These are phyloP conservation scores for Fusarium pseudograminearum DNA, from an alignment of 2,329 filamentous ascomycete genomes.

Conservation along the genomic window DNA sequence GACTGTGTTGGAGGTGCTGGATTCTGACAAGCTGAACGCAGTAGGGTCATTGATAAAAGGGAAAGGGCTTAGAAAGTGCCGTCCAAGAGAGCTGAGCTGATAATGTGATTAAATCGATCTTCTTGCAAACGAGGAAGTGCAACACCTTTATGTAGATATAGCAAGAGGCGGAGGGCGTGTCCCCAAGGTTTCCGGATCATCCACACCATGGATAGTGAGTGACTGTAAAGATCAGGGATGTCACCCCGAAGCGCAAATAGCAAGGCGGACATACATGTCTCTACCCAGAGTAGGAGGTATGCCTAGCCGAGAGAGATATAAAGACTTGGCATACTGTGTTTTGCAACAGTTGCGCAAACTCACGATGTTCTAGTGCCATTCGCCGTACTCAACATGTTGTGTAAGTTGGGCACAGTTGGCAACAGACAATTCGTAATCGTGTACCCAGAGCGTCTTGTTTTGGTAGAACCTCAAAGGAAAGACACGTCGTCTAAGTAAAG, in stretches of 20 bases:
- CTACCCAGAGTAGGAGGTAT: constrained; percentile 10
- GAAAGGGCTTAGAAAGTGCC: background rate
- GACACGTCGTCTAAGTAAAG: constrained; percentile 19
- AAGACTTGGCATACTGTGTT: constrained; percentile 2
- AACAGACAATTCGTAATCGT: constrained; percentile 21
- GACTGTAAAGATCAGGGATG: constrained; percentile 9
- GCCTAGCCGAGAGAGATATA: constrained; percentile 11
- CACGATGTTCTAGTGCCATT: constrained; percentile 4
- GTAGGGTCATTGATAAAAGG: constrained; percentile 30
- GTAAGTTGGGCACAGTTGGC: constrained; percentile 13
- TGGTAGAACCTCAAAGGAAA: constrained; percentile 10
- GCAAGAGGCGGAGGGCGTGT: background rate
- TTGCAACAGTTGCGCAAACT: constrained; percentile 13
- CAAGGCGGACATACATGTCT: constrained; percentile 24
- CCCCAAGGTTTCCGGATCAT: constrained; percentile 2
- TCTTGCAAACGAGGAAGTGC: constrained; percentile 17
- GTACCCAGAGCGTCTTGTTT: constrained; percentile 11
- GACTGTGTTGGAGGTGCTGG: constrained; percentile 11
- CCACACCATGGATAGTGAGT: background rate
- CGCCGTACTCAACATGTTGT: constrained; percentile 16
- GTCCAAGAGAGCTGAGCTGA: background rate
- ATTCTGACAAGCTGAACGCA: constrained; percentile 19
- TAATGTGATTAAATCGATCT: background rate
- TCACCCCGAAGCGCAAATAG: constrained; percentile 1
- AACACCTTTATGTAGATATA: constrained; percentile 26